These are phyloP conservation scores for Pseudozyma pruni DNA, from an alignment of 1,284 basidiomycete species.

Conservation along the genomic window DNA sequence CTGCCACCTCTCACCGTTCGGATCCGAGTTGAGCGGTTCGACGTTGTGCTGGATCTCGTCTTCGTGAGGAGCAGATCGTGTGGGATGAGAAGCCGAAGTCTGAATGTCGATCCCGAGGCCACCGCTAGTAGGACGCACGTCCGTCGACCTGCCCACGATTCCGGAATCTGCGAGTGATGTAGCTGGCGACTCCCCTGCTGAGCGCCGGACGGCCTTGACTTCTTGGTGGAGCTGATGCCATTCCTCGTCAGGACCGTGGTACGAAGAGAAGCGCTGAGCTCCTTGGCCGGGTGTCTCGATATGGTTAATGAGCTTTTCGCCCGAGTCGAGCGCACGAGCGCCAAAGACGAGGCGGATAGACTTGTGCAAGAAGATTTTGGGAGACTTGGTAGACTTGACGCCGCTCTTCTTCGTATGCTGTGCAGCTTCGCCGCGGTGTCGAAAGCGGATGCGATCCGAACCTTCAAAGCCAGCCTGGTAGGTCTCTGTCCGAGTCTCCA, in stretches of 20 bases:
- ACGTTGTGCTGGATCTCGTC: background rate
- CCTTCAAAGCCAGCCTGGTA: conserved; percentile 29
- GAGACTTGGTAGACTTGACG: conserved; percentile 9
- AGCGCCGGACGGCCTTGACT: conserved; percentile 10
- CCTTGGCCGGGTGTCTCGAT: conserved; percentile 51
- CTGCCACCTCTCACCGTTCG: conserved; percentile 55
- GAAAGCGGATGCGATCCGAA: conserved; percentile 9
- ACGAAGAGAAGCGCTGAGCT: conserved; percentile 39
- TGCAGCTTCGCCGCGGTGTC: background rate
- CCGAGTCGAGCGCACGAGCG: conserved; percentile 50
- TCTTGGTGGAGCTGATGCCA: conserved; percentile 40
- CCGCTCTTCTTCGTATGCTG: background rate
- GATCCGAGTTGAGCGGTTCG: conserved; percentile 52
- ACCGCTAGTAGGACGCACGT: background rate
- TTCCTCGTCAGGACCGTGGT: conserved; percentile 51
- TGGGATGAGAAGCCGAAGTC: background rate
- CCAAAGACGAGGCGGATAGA: conserved; percentile 58
- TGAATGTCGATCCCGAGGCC: conserved; percentile 36
- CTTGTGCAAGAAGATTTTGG: conserved; percentile 57
- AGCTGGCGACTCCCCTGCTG: background rate
- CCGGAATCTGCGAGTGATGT: background rate
- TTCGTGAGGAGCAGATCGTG: background rate
- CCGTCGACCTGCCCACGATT: background rate
- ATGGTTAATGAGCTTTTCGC: conserved; percentile 44
- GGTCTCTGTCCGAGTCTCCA: conserved; percentile 11